Conservation (phyloP, 179 eudicot genomes). For the Actinidia arguta region DNA sequence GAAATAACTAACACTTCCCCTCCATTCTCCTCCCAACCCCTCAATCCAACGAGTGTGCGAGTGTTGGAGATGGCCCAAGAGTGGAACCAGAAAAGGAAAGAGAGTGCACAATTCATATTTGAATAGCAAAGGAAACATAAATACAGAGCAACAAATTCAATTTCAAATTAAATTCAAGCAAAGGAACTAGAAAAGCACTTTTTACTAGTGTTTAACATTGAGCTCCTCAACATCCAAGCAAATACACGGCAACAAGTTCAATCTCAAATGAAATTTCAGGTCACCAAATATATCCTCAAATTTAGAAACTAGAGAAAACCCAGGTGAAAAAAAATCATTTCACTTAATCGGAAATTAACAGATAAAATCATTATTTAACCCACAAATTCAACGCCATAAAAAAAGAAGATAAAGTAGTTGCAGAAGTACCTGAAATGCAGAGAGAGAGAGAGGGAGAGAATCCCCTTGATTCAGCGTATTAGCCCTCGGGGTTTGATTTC, state of each 20-base stretch:
- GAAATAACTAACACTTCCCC: too few relatives aligned
- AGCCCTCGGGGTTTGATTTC: background rate
- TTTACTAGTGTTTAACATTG: background rate
- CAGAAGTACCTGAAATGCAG: constrained; percentile 23
- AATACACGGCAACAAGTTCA: constrained; percentile 11
- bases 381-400: background rate
- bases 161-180: too few relatives aligned
- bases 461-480: constrained; percentile 30
- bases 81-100: background rate
- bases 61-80: too few relatives aligned
- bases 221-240: background rate
- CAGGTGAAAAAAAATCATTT: background rate
- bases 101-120: constrained; percentile 5
- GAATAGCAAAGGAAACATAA: background rate
- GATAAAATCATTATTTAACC: background rate
- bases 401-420: background rate
- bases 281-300: constrained; percentile 10
- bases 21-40: too few relatives aligned
- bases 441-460: background rate
- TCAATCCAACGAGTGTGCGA: too few relatives aligned
- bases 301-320: constrained; percentile 6
- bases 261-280: background rate
- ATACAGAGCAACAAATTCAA: background rate
- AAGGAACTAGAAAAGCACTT: background rate
- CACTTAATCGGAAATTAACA: background rate